phyloP scores from a whole-genome alignment of 495 filamentous ascomycete genomes.

The Hypoxylon trugodes region DNA sequence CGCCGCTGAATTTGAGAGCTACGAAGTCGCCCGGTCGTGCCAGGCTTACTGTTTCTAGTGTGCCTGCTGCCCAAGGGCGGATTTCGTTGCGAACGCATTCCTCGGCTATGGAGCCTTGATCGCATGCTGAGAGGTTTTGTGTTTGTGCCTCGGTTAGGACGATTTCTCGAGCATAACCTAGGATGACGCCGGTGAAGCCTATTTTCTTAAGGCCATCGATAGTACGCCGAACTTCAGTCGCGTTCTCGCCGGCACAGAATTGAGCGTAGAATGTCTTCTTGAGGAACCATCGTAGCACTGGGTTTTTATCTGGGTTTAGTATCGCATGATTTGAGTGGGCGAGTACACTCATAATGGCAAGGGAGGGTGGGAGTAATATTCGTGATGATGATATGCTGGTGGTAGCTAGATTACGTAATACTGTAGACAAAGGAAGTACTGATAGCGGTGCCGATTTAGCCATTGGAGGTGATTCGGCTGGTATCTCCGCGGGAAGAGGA shows the following conservation, averaged over 20 bases:
- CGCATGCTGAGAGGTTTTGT: slow-evolving; percentile 46
- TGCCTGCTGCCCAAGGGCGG: slow-evolving; percentile 75
- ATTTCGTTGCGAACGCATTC: slow-evolving; percentile 68
- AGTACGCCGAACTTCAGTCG: slow-evolving; percentile 66
- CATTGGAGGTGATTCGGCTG: slow-evolving; percentile 37
- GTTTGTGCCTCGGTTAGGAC: slow-evolving; percentile 65
- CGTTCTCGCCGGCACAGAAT: slow-evolving; percentile 81
- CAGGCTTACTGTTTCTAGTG: slow-evolving; percentile 78
- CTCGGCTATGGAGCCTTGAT: slow-evolving; percentile 46
- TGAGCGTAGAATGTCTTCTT: slow-evolving; percentile 85
- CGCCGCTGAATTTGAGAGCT: slow-evolving; percentile 93
- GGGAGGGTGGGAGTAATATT: slow-evolving; percentile 72
- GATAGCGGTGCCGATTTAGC: slow-evolving; percentile 64
- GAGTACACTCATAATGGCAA: slow-evolving; percentile 72
- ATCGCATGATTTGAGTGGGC: slow-evolving; percentile 70
- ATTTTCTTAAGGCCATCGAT: slow-evolving; percentile 67
- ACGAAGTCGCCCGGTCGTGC: slow-evolving; percentile 81
- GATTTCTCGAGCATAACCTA: slow-evolving; percentile 80
- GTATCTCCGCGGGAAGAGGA: slow-evolving; percentile 26
- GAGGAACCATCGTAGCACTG: slow-evolving; percentile 64
- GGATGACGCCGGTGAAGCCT: slow-evolving; percentile 79
- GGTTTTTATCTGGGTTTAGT: slow-evolving; percentile 66
- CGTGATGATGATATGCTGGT: slow-evolving; percentile 82
- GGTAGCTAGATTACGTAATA: slow-evolving; percentile 82
- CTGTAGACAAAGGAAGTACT: slow-evolving; percentile 73